Conservation (phyloP, 768 basidiomycete genomes). For the Albatrellus ellisii region DNA sequence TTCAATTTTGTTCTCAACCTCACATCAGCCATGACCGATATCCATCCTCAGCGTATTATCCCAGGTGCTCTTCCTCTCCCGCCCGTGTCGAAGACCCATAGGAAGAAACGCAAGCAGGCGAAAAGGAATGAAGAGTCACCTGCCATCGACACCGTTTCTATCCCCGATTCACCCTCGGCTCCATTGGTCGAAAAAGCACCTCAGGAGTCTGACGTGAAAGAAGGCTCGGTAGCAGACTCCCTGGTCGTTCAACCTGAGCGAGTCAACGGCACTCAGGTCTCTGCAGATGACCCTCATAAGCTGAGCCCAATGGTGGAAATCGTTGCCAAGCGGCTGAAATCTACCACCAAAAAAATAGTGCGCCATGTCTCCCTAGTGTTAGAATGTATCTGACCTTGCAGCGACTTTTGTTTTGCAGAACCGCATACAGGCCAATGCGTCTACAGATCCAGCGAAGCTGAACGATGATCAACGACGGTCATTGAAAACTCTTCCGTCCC, state of each 20-base stretch:
- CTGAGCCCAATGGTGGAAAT: conserved; percentile 66
- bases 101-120: conserved; percentile 54
- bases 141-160: conserved; percentile 11
- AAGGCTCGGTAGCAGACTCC: conserved; percentile 5
- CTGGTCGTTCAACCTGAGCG: conserved; percentile 5
- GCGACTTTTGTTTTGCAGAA: conserved; percentile 28
- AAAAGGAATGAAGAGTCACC: conserved; percentile 24
- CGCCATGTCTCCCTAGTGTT: conserved; percentile 19
- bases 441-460: conserved; percentile 54
- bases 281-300: conserved; percentile 23
- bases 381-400: conserved; percentile 6
- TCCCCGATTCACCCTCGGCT: conserved; percentile 12
- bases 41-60: conserved; percentile 37
- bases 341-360: conserved; percentile 77
- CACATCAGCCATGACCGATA: conserved; percentile 24
- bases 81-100: conserved; percentile 44
- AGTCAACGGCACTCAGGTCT: conserved; percentile 8
- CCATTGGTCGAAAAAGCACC: conserved; percentile 7
- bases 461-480: conserved; percentile 81
- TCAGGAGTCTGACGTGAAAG: conserved; percentile 6
- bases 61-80: conserved; percentile 66
- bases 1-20: too few species aligned
- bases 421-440: conserved; percentile 59
- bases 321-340: conserved; percentile 64
- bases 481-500: conserved; percentile 54